Evolutionary conservation across 805 yeast species (phyloP).

Genomic region (Dipodascus geniculatus): DNA sequence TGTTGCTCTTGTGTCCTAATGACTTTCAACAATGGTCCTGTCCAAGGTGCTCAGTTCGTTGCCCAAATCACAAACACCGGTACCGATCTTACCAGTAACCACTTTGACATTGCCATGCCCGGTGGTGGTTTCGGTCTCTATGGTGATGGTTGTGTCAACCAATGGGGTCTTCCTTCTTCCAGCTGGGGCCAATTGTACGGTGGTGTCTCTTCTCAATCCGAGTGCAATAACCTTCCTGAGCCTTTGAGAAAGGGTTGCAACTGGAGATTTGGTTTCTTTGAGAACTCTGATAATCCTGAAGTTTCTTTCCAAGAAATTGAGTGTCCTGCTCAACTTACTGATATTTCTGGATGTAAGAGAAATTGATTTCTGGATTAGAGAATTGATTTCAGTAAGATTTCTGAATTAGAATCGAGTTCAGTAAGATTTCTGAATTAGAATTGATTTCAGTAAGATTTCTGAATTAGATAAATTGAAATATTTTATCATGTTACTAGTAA

Average conservation of each 20-base stretch:
- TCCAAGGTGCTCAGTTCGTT: constrained; percentile 4
- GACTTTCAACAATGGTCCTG: constrained; percentile 5
- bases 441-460: background rate
- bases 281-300: constrained; percentile 3
- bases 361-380: background rate
- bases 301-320: constrained; percentile 2
- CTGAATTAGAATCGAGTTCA: background rate
- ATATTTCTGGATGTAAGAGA: constrained; percentile 6
- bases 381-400: background rate
- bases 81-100: constrained; percentile 2
- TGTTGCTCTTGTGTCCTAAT: constrained; percentile 5
- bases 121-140: constrained; percentile 5
- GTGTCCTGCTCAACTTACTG: constrained; percentile 6
- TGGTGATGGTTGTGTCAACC: constrained; percentile 1
- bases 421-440: background rate
- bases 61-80: constrained; percentile 7
- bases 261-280: constrained; percentile 6
- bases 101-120: constrained; percentile 5
- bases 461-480: background rate
- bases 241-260: constrained; percentile 5
- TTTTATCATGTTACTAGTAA: too few relatives aligned
- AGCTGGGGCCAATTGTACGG: constrained; percentile 5
- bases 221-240: constrained; percentile 4
- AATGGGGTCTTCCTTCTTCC: constrained; percentile 2
- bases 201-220: constrained; percentile 3